A percentile compares a stretch with the other conserved stretches of the same genome.
Conservation (phyloP, 108 stramenopile species). For the Heterococcus sp. region DNA sequence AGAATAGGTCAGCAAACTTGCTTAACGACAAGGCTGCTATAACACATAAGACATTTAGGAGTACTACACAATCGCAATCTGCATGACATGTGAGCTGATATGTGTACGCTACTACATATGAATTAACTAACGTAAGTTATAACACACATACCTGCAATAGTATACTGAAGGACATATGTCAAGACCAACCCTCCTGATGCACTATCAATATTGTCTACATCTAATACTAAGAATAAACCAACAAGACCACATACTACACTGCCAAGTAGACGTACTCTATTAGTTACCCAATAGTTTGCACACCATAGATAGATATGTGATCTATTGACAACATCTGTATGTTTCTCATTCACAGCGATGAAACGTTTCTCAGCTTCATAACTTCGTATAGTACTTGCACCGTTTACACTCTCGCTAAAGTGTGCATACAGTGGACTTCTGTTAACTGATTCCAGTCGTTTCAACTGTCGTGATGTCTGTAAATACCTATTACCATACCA, state of each 20-base stretch:
- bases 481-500: slow-evolving; percentile 50
- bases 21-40: too few species aligned
- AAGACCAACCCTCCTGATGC: slow-evolving; percentile 34
- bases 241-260: slow-evolving; percentile 25
- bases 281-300: slow-evolving; percentile 91
- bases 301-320: slow-evolving; percentile 47
- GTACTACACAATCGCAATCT: too few species aligned
- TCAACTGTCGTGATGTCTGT: slow-evolving; percentile 79
- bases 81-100: too few species aligned
- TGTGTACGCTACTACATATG: too few species aligned
- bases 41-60: too few species aligned
- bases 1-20: too few species aligned
- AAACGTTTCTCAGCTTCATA: slow-evolving; percentile 66
- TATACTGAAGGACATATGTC: slow-evolving; percentile 35
- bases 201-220: neutral
- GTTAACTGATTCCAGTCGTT: slow-evolving; percentile 78
- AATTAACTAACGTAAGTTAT: too few species aligned
- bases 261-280: slow-evolving; percentile 81
- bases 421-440: slow-evolving; percentile 88
- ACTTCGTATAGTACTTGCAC: slow-evolving; percentile 81
- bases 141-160: too few species aligned
- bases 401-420: slow-evolving; percentile 87
- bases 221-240: slow-evolving; percentile 22
- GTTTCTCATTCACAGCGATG: slow-evolving; percentile 41
- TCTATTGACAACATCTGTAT: slow-evolving; percentile 29